phyloP scores from a whole-genome alignment of 2,329 filamentous ascomycete genomes.

The Pestalotiopsis sp. region DNA sequence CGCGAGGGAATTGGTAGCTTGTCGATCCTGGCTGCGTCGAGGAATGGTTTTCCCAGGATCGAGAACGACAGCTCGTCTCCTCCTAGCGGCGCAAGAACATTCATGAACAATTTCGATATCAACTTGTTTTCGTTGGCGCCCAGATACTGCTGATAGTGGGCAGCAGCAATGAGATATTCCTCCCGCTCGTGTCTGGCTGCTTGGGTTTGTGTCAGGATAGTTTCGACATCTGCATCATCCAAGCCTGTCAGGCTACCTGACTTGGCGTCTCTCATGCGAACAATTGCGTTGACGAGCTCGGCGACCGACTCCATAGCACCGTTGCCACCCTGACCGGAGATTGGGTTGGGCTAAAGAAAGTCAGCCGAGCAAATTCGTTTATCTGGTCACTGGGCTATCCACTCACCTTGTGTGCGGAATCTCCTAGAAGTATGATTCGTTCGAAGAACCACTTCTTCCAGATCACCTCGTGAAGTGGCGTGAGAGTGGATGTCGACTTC shows the following conservation, averaged over 20 bases:
- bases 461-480: slow-evolving; percentile 34
- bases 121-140: slow-evolving; percentile 21
- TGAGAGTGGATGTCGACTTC: slow-evolving; percentile 30
- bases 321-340: slow-evolving; percentile 29
- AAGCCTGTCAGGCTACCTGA: slow-evolving; percentile 15
- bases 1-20: slow-evolving; percentile 17
- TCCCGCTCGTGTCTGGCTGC: slow-evolving; percentile 18
- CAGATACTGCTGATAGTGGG: slow-evolving; percentile 22
- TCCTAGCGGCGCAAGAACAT: background rate
- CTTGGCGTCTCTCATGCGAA: slow-evolving; percentile 13
- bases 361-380: background rate
- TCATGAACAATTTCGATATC: slow-evolving; percentile 7
- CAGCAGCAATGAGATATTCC: slow-evolving; percentile 12
- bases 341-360: slow-evolving; percentile 25
- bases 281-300: slow-evolving; percentile 25
- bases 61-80: slow-evolving; percentile 6
- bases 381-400: background rate
- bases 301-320: slow-evolving; percentile 29
- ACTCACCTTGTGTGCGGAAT: slow-evolving; percentile 35
- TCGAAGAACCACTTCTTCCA: slow-evolving; percentile 35
- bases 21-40: slow-evolving; percentile 12
- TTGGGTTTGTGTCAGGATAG: slow-evolving; percentile 22
- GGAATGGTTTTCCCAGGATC: background rate
- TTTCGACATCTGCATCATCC: slow-evolving; percentile 16
- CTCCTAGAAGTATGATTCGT: slow-evolving; percentile 33